Conservation (phyloP, 1,139 yeast species). For the Pichia cactophila region DNA sequence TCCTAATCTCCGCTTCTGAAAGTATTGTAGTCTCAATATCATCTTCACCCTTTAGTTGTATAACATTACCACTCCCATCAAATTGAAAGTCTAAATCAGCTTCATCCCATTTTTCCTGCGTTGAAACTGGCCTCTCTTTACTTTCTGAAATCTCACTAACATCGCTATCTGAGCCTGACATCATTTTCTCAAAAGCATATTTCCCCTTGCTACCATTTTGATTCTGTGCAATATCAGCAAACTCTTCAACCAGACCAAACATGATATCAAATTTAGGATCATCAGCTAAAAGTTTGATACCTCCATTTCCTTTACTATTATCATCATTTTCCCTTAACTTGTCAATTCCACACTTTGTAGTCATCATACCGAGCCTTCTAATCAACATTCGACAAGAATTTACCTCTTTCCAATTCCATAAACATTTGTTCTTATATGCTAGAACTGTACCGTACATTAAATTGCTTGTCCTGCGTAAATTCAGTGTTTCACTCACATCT, state of each 20-base stretch:
- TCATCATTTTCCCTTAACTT: not conserved
- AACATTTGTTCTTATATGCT: conserved; percentile 32
- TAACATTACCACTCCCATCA: not conserved
- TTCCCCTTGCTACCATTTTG: not conserved
- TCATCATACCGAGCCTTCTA: conserved; percentile 2
- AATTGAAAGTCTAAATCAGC: not conserved
- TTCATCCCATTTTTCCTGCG: not conserved
- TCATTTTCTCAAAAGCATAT: not conserved
- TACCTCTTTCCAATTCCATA: conserved; percentile 12
- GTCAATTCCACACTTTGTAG: not conserved
- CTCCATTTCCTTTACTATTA: not conserved
- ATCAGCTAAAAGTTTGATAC: conserved; percentile 21
- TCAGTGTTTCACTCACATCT: conserved; percentile 25
- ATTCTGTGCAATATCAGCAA: not conserved
- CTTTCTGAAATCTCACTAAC: conserved; percentile 10
- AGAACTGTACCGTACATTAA: conserved; percentile 52
- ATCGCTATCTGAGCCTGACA: conserved; percentile 6
- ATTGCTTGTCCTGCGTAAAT: conserved; percentile 42
- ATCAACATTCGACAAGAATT: conserved; percentile 10
- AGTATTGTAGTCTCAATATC: not conserved
- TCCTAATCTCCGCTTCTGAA: not conserved
- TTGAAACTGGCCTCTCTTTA: not conserved
- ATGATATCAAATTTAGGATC: conserved; percentile 38
- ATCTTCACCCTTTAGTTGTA: conserved; percentile 3
- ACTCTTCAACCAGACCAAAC: conserved; percentile 18